Evolutionary conservation across 352 stramenopile genomes (phyloP), one percentile per base, ranked within the genome.

Genomic region (Phytophthora tubulina): DNA sequence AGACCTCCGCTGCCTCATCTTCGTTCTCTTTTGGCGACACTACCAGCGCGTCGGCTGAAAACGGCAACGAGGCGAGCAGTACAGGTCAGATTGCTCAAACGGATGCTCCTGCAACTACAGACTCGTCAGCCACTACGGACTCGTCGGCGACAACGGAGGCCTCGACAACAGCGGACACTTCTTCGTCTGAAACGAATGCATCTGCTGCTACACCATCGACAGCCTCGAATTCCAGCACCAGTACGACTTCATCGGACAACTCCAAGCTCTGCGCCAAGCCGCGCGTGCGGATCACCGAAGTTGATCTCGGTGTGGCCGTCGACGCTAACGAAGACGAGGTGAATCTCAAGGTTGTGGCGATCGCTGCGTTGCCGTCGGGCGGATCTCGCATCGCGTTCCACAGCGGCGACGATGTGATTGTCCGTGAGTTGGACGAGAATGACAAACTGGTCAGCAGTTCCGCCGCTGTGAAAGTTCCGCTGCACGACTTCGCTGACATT

Each of bases 401-500:
- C 53, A 89, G 79, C 31, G 79, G 72, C 14, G 69, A 70, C 50
- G 79, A 75, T 41, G 70, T 80, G 10, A 76, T 85, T 41, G 79
- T 87, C 9, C 70, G 79, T 11, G 70, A 85, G 50, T 61, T 89
- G 4, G 81, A 89, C 50, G 73, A 67, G 2, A 77, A 63, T 17
- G 81, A 86, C 66, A 79, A 82, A 50, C 27, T 85, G n/a, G 77
- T 86, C 30, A 70, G 53, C 33, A 78, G 70, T 31, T 73, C 51
- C 8, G 35, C n/a, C 44, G 35, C 67, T 3, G 55, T 86, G 4
- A 59, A 80, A 48, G 79, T 84, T n/a, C 65, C 66, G 15, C 60
- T 73, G 36, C 39, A 81, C 32, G 81, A 89, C 71, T 89, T 89
- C 57, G 79, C 69, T n/a, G 81, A 89, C 62, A 75, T 89, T 33